Conservation (phyloP, 768 basidiomycete genomes). For the Crepidotus variabilis region DNA sequence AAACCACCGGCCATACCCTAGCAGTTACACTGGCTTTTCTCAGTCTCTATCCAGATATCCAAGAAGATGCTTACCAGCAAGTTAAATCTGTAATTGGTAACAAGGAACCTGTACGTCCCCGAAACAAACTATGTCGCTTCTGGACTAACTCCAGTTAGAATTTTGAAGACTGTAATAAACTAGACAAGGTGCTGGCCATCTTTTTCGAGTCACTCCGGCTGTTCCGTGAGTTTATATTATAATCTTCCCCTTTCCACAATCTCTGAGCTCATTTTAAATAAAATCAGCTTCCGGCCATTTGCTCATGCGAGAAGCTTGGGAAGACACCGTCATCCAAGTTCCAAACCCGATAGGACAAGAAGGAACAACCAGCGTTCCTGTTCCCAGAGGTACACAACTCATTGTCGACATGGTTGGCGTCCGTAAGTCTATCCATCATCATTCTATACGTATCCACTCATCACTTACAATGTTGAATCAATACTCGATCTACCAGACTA, state of each 20-base stretch:
- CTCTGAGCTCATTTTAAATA: slow-evolving; percentile 7
- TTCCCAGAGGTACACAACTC: slow-evolving; percentile 33
- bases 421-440: slow-evolving; percentile 31
- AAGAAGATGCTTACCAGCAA: slow-evolving; percentile 44
- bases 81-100: slow-evolving; percentile 34
- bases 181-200: slow-evolving; percentile 39
- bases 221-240: slow-evolving; percentile 33
- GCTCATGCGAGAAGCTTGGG: slow-evolving; percentile 36
- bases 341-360: slow-evolving; percentile 32
- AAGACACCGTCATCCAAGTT: slow-evolving; percentile 33
- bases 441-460: too few species aligned
- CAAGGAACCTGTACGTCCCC: slow-evolving; percentile 14
- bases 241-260: not conserved
- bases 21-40: slow-evolving; percentile 45
- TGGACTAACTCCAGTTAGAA: slow-evolving; percentile 16
- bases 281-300: slow-evolving; percentile 34
- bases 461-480: too few species aligned
- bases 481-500: slow-evolving; percentile 29
- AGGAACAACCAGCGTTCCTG: slow-evolving; percentile 26
- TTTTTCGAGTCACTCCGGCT: slow-evolving; percentile 42
- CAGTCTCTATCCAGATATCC: slow-evolving; percentile 41
- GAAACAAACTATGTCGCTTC: not conserved
- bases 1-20: slow-evolving; percentile 49
- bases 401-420: slow-evolving; percentile 42
- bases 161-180: slow-evolving; percentile 36